A percentile compares a stretch with the other conserved stretches of the same genome.
These are phyloP conservation scores for Glomus cerebriforme DNA, from an alignment of 192 early-diverging fungal genomes.

Conservation along the genomic window DNA sequence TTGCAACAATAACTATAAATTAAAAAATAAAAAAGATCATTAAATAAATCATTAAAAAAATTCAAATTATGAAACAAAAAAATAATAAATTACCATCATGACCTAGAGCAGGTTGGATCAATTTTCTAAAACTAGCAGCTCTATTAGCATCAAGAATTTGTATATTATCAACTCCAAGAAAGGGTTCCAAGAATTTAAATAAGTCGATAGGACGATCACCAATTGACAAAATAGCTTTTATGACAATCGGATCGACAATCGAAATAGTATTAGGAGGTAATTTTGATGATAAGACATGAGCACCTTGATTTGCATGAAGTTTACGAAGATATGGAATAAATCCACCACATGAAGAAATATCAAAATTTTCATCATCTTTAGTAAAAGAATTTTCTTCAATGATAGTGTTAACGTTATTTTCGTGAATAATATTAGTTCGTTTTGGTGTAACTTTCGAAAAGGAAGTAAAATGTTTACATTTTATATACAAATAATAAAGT, in stretches of 20 bases:
- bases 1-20: constrained; percentile 13
- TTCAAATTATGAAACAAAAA: no score
- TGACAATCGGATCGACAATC: neutral
- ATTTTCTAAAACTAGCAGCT: neutral
- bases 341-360: constrained; percentile 8
- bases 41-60: neutral
- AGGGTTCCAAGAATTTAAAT: neutral
- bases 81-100: constrained; percentile 15
- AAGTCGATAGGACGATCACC: constrained; percentile 7
- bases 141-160: constrained; percentile 4
- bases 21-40: neutral
- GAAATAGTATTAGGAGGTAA: constrained; percentile 20
- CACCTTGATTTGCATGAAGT: constrained; percentile 2
- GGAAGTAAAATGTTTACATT: no score
- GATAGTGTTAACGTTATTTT: no score
- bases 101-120: neutral
- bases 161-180: constrained; percentile 7
- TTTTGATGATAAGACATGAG: neutral
- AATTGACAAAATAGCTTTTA: neutral
- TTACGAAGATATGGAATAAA: constrained; percentile 17
- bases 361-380: neutral
- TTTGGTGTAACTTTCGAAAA: no score
- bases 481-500: no score
- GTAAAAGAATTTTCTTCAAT: no score
- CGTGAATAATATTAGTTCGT: no score